Evolutionary conservation across 306 rosid species (phyloP), one percentile per base, ranked within the genome.

Genomic region (Mimosa pudica): DNA sequence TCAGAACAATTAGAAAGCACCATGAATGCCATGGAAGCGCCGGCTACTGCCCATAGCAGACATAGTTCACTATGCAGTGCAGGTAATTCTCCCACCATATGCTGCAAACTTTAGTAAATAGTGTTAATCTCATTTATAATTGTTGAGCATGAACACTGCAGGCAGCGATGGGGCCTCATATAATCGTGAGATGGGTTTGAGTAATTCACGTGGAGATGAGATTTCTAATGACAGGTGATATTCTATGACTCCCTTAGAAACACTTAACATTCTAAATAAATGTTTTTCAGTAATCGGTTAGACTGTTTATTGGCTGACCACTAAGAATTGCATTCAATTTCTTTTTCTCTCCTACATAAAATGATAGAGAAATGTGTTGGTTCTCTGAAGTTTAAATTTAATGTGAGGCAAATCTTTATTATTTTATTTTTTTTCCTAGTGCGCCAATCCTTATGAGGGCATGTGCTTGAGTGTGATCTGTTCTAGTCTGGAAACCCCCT

Each of bases 21-120:
- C 24, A 64, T 81, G 82, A 82, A 77, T 79, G 20, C 76, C 24
- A 74, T 80, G 85, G 94, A 88, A 54, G 81, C 82, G 77, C 85
- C 86, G 52, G 52, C 76, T 78, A 78, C 82, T 76, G 63, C 89
- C 69, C 90, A 90, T 68, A 87, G 92, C 79, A 88, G 90, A 82
- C 90, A 87, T 67, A 90, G 89, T 82, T 90, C 94, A 64, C 71
- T 85, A 75, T 83, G 94, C 82, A 88, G 92, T 82, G 88, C 90
- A 57, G 94, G 94, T 90, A 88, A 75, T 49, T 5, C 32, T 32
- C 42, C 45, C 48, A n/a, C 58, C 16, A 49, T 49, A 61, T 78
- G 33, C 47, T 47, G 51, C 58, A 30, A 30, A 75, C 46, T 33
- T 75, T 44, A 6, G 14, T 71, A 64, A 33, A 63, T 75, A 2